Evolutionary conservation across 768 basidiomycete species (phyloP).

Genomic region (Pholiota conissans): DNA sequence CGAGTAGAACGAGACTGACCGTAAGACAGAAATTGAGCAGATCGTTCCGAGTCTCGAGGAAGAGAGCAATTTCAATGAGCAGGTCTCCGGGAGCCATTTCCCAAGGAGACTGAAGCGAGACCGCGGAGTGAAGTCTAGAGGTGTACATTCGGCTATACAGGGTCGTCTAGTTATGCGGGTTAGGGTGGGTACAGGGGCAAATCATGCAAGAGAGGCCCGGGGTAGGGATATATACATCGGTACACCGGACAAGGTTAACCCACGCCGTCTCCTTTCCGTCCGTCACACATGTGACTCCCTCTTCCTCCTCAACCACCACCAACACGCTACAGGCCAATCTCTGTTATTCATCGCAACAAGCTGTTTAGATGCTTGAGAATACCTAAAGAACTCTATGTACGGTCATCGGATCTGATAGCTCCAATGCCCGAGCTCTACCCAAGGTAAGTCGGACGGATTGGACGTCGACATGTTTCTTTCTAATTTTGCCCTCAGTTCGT

Average conservation of each 20-base stretch:
- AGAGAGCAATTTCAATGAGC: constrained; percentile 62
- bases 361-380: not conserved
- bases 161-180: constrained; percentile 1
- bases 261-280: not conserved
- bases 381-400: not conserved
- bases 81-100: constrained; percentile 53
- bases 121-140: not conserved
- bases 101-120: constrained; percentile 8
- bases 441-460: not conserved
- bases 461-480: not conserved
- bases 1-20: constrained; percentile 37
- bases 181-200: not conserved
- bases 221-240: not conserved
- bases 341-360: not conserved
- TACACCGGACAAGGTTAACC: not conserved
- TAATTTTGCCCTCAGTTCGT: not conserved
- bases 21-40: constrained; percentile 59
- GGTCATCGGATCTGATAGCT: not conserved
- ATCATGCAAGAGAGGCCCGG: not conserved
- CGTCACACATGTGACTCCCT: not conserved
- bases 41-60: constrained; percentile 53
- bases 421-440: not conserved
- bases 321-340: not conserved
- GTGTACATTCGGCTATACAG: not conserved
- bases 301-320: not conserved